Evolutionary conservation across 2,329 filamentous ascomycete species (phyloP), one percentile per base, ranked within the genome.

Genomic region (Trichoderma sp.): DNA sequence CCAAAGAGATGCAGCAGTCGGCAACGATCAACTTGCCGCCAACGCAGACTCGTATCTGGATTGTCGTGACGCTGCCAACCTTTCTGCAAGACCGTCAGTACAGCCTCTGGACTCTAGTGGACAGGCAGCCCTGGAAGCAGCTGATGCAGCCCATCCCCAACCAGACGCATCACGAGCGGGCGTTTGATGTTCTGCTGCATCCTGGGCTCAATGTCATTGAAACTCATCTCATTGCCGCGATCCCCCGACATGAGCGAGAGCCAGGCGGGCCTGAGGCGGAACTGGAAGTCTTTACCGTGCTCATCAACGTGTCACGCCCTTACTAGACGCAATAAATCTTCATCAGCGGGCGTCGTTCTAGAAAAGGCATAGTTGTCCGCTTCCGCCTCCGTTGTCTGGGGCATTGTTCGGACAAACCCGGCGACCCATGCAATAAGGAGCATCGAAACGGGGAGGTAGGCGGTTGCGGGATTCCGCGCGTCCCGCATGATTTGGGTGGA

Each of bases 131-230:
- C 8, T 82, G 90, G n/a, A 82, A 81, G 52, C 82, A 78, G 52
- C 72, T 75, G 54, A 76, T 70, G 42, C 78, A 79, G 39, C 84
- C 86, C 70, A 82, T 85, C 27, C 83, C 86, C 3, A 84, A 87
- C 25, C 87, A 88, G 61, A 82, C 84, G 72, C 83, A 79, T 56
- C 82, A 84, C 68, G 87, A 87, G 70, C 89, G 90, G n/a, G 81
- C 91, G 0, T 97, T 93, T 73, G 93, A 97, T 72, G 85, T 89
- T 8, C 86, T 86, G 61, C 81, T 97, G 32, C 84, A 87, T 29
- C 85, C 86, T 2, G 93, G 92, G 7, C 84, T 93, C 60, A 97
- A 95, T 72, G 86, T 89, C 54, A 86, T 97, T 60, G 90, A 93
- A 73, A 84, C 96, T 8, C 91, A 94, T 73, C 83, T 94, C 68